phyloP scores from a whole-genome alignment of 257 asterid species.

The Avicennia marina region DNA sequence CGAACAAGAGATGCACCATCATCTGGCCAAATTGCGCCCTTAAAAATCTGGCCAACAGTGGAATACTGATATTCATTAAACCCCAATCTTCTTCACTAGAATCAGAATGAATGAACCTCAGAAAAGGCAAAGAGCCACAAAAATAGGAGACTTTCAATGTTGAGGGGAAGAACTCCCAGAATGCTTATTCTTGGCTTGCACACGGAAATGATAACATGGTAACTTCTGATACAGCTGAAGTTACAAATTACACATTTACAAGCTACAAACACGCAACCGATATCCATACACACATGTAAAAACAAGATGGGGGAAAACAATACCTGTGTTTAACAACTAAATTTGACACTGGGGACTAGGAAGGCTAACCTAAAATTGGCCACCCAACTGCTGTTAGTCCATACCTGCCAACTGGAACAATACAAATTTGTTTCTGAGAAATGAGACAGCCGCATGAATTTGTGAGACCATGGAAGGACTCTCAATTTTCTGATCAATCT shows the following conservation, averaged over 20 bases:
- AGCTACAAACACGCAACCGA: constrained; percentile 3
- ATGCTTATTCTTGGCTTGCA: background rate
- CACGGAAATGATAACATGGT: background rate
- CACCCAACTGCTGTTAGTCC: constrained; percentile 23
- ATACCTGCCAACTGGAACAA: constrained; percentile 12
- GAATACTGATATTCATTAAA: no score
- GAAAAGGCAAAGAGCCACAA: background rate
- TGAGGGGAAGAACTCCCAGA: background rate
- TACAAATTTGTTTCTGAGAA: background rate
- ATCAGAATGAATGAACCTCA: no score
- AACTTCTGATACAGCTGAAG: background rate
- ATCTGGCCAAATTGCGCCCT: no score
- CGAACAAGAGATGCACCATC: no score
- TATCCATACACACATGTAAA: background rate
- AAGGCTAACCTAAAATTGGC: constrained; percentile 13
- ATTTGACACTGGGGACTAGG: background rate
- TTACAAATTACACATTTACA: constrained; percentile 5
- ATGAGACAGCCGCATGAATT: constrained; percentile 4
- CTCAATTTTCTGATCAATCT: background rate
- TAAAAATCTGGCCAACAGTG: no score
- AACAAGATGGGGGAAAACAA: background rate
- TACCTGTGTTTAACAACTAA: background rate
- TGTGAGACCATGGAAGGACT: background rate
- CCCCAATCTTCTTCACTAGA: no score
- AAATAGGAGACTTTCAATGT: no score